Base-by-base conservation (phyloP, 768 basidiomycete species). In the Lentinula aciculospora region DNA sequence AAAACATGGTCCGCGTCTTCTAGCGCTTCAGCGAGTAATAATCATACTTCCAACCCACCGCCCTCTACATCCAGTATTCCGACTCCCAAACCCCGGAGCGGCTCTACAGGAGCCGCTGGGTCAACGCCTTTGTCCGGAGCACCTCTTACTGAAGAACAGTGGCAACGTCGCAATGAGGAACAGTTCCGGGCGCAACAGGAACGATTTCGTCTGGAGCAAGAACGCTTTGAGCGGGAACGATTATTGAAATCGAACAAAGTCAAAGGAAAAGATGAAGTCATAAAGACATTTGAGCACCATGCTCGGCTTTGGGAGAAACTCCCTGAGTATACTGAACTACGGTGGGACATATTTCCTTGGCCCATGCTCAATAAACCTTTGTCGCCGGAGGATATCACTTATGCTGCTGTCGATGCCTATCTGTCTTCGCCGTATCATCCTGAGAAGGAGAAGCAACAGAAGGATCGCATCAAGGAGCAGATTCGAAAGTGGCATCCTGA, bases 401-500 rank as follows among this genome's bases (percentile, higher is more conserved):
- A 76, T 3, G 62, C 69, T 3, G 79, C 76, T 9, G 79, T 91
- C 63, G 74, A 74, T 44, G 80, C 82, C 31, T 90, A 89, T 62
- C 76, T 90, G 64, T 71, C 81, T 57, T 84, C 83, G 15, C 73
- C 80, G 10, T 68, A 80, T 58, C 79, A 82, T 60, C 81, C 84
- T 0, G 74, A 75, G 57, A 73, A 67, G 57, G 83, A 84, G 28
- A 79, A 76, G 64, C 72, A 73, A 47, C 64, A 75, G 50, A 88
- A 87, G 71, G 89, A 91, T 63, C 82, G 88, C 13, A 76, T 90
- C 61, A 88, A 84, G 73, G 89, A 91, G 60, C 82, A 84, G 55
- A 78, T 92, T 63, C 79, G 81, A 69, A 73, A 78, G 61, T 92
- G 89, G 89, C 89, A 92, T 69, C 89, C 90, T 3, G 90, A 92